Evolutionary conservation across 805 yeast genomes (phyloP), one percentile per base, ranked within the genome.

Genomic region (Zygotorulaspora florentina): DNA sequence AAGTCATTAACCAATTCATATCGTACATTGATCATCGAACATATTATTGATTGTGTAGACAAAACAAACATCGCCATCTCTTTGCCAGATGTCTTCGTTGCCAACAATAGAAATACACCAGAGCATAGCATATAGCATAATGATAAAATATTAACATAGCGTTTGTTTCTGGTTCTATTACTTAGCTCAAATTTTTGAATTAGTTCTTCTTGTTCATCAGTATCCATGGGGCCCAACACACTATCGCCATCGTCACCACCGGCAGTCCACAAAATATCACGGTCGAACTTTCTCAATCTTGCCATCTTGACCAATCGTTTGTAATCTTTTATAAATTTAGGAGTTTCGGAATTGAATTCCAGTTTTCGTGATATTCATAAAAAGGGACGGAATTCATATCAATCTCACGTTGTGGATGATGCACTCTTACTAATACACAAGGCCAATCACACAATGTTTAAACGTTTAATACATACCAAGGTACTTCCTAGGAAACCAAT

Each of bases 131-230:
- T 36, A 40, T 54, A 58, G 12, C 57, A 29, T 1, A 52, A 17
- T 15, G 58, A 53, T 29, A 62, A 25, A 8, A 53, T 27, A 29
- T 56, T 58, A 18, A 59, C 48, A 30, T 45, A 50, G 13, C 40
- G 35, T 15, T 52, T 53, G 38, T 63, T 59, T 9, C 50, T 51
- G 12, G 42, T 9, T 29, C 41, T 41, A 38, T 60, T 61, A 9
- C 51, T 54, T 15, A 50, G 27, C 37, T 60, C 65, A 18, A 65
- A 53, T 18, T 42, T 48, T 38, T 54, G 52, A 16, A 65, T 60
- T 43, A 61, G 39, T 29, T 57, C 61, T 33, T 63, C 68, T 46
- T 65, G 69, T 23, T 64, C 69, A 11, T 56, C 63, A 3, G 55
- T 52, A 37, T 62, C 68, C 42, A 65, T 39, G 15, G 67, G 65